Percentiles rank a stretch among this genome's conserved stretches.
phyloP scores from a whole-genome alignment of 495 filamentous ascomycete species.

The Penicillium atrosanguineum region DNA sequence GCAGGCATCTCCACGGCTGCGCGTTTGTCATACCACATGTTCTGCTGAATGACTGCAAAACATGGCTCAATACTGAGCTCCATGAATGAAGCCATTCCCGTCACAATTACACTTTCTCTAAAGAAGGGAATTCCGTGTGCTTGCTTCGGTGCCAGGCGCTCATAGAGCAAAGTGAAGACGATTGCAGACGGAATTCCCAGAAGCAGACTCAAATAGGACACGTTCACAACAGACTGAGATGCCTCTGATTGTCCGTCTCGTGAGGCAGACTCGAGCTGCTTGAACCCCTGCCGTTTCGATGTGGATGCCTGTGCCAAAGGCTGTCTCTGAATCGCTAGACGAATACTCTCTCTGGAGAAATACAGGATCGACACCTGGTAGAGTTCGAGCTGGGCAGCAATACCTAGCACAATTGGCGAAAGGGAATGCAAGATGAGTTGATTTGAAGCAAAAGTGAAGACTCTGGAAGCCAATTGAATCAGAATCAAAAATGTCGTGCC shows the following conservation, averaged over 20 bases:
- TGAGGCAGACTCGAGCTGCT: background rate
- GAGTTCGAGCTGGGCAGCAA: slow-evolving; percentile 86
- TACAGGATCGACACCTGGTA: slow-evolving; percentile 85
- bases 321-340: slow-evolving; percentile 83
- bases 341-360: slow-evolving; percentile 85
- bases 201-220: slow-evolving; percentile 73
- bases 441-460: slow-evolving; percentile 86
- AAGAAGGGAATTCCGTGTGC: slow-evolving; percentile 61
- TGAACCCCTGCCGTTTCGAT: slow-evolving; percentile 8
- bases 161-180: slow-evolving; percentile 63
- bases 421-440: slow-evolving; percentile 83
- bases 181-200: slow-evolving; percentile 65
- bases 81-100: slow-evolving; percentile 69
- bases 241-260: slow-evolving; percentile 17
- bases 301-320: slow-evolving; percentile 30
- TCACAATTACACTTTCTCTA: slow-evolving; percentile 59
- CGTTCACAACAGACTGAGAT: slow-evolving; percentile 77
- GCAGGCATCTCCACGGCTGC: slow-evolving; percentile 77
- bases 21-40: slow-evolving; percentile 73
- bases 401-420: slow-evolving; percentile 76
- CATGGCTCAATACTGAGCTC: slow-evolving; percentile 82
- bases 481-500: slow-evolving; percentile 84
- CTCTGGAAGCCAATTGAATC: slow-evolving; percentile 78
- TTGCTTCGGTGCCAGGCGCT: slow-evolving; percentile 52
- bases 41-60: slow-evolving; percentile 79